These are phyloP conservation scores for Podosphaera xanthii DNA, from an alignment of 2,329 filamentous ascomycete species.

Conservation along the genomic window DNA sequence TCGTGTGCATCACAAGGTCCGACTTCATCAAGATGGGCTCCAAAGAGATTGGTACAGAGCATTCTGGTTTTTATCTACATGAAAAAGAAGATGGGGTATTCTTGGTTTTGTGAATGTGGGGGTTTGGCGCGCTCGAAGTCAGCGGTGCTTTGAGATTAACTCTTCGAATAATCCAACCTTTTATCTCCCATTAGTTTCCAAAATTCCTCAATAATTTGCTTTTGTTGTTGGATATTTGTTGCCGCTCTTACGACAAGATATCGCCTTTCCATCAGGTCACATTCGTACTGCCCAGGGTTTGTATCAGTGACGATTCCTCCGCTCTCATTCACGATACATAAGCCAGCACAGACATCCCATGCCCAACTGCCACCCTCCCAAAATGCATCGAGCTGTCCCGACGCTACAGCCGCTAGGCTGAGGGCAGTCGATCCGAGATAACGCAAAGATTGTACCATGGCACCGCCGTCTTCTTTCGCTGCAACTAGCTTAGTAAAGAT, in stretches of 20 bases:
- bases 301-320: conserved; percentile 50
- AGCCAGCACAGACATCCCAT: conserved; percentile 68
- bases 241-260: conserved; percentile 42
- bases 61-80: too few relatives aligned
- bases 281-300: conserved; percentile 52
- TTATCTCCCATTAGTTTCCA: conserved; percentile 34
- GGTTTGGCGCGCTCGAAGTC: too few relatives aligned
- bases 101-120: too few relatives aligned
- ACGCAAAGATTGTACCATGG: conserved; percentile 57
- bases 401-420: conserved; percentile 50
- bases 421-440: conserved; percentile 50
- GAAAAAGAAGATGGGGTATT: too few relatives aligned
- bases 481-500: conserved; percentile 40
- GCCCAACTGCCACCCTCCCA: conserved; percentile 74
- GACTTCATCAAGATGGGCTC: too few relatives aligned
- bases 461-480: conserved; percentile 36
- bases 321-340: conserved; percentile 53
- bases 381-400: conserved; percentile 48
- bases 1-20: too few relatives aligned
- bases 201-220: conserved; percentile 38
- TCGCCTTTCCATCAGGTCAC: conserved; percentile 31
- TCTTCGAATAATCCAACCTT: too few relatives aligned
- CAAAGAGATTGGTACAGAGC: too few relatives aligned
- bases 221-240: conserved; percentile 26
- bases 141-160: too few relatives aligned